These are phyloP conservation scores for Saturnispora bothae DNA, from an alignment of 805 yeast genomes.

Conservation along the genomic window DNA sequence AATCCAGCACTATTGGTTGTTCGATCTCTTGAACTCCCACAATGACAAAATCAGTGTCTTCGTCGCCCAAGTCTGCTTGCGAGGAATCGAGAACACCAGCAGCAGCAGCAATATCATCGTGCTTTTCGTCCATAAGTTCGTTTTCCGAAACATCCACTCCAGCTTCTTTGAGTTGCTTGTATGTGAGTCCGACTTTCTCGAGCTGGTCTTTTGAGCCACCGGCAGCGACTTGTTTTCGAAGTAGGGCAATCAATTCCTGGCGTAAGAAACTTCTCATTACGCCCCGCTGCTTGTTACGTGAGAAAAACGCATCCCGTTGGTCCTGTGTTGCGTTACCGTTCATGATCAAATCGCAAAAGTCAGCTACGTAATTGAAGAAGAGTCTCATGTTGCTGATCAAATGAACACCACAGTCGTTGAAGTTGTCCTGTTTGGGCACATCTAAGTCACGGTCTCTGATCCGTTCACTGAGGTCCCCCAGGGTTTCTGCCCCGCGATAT, in stretches of 20 bases:
- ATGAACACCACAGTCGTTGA: slow-evolving; percentile 92
- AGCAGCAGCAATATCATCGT: no score
- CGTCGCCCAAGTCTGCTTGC: no score
- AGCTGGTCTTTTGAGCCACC: neutral
- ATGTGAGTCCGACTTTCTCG: neutral
- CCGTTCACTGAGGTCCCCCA: neutral
- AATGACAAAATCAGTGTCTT: no score
- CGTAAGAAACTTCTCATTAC: neutral
- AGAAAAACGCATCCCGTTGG: neutral
- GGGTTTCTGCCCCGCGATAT: slow-evolving; percentile 20
- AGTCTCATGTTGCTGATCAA: slow-evolving; percentile 63
- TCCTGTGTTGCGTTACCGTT: neutral
- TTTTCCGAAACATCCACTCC: no score
- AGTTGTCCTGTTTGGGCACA: slow-evolving; percentile 79
- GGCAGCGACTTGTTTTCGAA: neutral
- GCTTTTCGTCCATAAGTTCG: no score
- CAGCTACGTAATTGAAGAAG: slow-evolving; percentile 40
- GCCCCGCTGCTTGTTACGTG: neutral
- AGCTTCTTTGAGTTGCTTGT: neutral
- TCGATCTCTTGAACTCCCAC: no score
- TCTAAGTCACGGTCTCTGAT: slow-evolving; percentile 9
- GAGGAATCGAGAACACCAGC: no score
- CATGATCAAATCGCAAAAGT: slow-evolving; percentile 26
- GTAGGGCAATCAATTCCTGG: neutral
- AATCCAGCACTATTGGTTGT: no score